Percentiles rank a stretch among this genome's conserved stretches.
These are phyloP conservation scores for Perilla frutescens DNA, from an alignment of 257 asterid genomes.

Conservation along the genomic window DNA sequence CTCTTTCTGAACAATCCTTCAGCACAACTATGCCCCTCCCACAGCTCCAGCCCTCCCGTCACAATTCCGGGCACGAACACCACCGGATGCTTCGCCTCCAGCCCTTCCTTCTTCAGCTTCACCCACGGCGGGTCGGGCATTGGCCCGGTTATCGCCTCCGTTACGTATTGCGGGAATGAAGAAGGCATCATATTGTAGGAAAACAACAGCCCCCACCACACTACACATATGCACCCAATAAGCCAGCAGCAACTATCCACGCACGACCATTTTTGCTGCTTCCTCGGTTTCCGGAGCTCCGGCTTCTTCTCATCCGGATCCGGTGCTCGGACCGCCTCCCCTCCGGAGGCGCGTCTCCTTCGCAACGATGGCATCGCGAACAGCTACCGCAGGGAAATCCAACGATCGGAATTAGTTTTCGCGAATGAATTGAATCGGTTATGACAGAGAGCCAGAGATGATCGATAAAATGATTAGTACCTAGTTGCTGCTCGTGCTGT, in stretches of 20 bases:
- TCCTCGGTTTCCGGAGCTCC: slow-evolving; percentile 38
- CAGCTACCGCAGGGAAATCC: slow-evolving; percentile 1
- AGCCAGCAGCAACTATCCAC: slow-evolving; percentile 87
- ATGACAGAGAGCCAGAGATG: neutral
- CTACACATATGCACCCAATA: slow-evolving; percentile 69
- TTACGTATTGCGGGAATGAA: slow-evolving; percentile 81
- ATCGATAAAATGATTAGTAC: neutral
- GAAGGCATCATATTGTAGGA: slow-evolving; percentile 86
- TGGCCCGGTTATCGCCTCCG: slow-evolving; percentile 85
- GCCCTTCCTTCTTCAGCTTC: slow-evolving; percentile 72
- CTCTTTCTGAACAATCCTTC: slow-evolving; percentile 91
- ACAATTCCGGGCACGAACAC: slow-evolving; percentile 92
- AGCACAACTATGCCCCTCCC: slow-evolving; percentile 93
- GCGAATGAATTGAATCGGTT: neutral
- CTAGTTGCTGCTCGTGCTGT: slow-evolving; percentile 27
- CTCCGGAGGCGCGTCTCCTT: slow-evolving; percentile 55
- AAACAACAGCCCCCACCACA: slow-evolving; percentile 81
- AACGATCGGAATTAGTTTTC: slow-evolving; percentile 2
- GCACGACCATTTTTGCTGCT: slow-evolving; percentile 70
- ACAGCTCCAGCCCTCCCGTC: slow-evolving; percentile 87
- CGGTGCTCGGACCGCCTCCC: slow-evolving; percentile 39
- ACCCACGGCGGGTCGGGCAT: slow-evolving; percentile 92
- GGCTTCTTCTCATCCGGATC: slow-evolving; percentile 49
- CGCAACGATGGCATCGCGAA: slow-evolving; percentile 53
- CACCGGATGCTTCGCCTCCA: slow-evolving; percentile 88